Evolutionary conservation across 2,329 filamentous ascomycete species (phyloP).

Genomic region (Hypomyces rosellus): DNA sequence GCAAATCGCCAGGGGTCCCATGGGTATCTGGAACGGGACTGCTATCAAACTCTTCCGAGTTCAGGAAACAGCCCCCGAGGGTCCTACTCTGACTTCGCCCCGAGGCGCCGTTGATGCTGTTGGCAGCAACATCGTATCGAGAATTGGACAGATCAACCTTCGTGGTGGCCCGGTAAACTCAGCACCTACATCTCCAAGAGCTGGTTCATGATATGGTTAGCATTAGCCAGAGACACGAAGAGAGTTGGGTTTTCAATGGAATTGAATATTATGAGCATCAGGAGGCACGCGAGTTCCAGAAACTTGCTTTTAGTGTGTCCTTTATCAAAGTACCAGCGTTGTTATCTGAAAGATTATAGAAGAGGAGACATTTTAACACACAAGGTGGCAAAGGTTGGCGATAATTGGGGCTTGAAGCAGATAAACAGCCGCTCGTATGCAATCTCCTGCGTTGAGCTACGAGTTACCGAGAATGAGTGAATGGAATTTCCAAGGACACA

Average conservation of each 20-base stretch:
- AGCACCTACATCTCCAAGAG: constrained; percentile 12
- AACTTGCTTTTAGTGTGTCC: neutral
- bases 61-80: constrained; percentile 72
- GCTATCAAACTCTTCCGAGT: constrained; percentile 82
- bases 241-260: neutral
- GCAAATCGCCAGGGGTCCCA: constrained; percentile 76
- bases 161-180: constrained; percentile 37
- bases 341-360: neutral
- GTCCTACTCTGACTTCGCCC: constrained; percentile 76
- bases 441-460: too few relatives aligned
- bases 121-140: constrained; percentile 79
- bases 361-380: too few relatives aligned
- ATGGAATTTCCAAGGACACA: neutral
- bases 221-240: neutral
- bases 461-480: too few relatives aligned
- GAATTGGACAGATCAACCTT: constrained; percentile 77
- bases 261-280: neutral
- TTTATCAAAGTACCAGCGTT: neutral
- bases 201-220: constrained; percentile 3
- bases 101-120: constrained; percentile 90
- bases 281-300: neutral
- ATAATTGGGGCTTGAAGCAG: too few relatives aligned
- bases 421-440: too few relatives aligned
- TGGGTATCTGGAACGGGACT: constrained; percentile 92
- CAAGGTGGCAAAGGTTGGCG: too few relatives aligned